phyloP scores from a whole-genome alignment of 1,139 yeast species.

The Blastobotrys niveus region DNA sequence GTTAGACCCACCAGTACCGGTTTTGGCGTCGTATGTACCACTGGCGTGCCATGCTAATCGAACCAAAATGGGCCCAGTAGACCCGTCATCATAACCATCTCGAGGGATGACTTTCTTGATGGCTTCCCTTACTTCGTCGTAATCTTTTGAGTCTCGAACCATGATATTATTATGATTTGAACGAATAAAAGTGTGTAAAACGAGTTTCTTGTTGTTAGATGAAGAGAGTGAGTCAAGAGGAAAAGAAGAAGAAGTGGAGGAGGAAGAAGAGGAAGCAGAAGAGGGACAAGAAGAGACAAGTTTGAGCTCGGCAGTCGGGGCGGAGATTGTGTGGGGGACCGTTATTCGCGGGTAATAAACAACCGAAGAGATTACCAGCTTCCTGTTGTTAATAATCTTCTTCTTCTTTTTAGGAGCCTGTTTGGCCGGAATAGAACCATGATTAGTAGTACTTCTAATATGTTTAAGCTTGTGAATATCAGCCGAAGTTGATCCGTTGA shows the following conservation, averaged over 20 bases:
- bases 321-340: slow-evolving; percentile 9
- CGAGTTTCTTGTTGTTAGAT: background rate
- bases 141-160: slow-evolving; percentile 39
- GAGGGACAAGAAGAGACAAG: no score
- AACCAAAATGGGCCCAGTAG: slow-evolving; percentile 57
- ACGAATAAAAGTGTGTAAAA: slow-evolving; percentile 4
- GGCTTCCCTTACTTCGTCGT: slow-evolving; percentile 72
- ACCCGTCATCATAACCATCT: slow-evolving; percentile 66
- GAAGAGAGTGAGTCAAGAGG: background rate
- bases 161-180: background rate
- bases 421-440: background rate
- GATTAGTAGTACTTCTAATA: no score
- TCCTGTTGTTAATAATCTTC: no score
- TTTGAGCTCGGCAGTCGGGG: slow-evolving; percentile 5
- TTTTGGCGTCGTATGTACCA: slow-evolving; percentile 53
- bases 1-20: slow-evolving; percentile 61
- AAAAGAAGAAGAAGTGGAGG: slow-evolving; percentile 4
- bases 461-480: no score
- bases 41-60: slow-evolving; percentile 69
- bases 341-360: slow-evolving; percentile 8
- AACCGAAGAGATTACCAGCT: slow-evolving; percentile 2
- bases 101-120: slow-evolving; percentile 70
- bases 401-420: slow-evolving; percentile 1
- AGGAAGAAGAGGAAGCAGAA: background rate
- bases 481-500: no score